Evolutionary conservation across 345 rosid species (phyloP), one percentile per base, ranked within the genome.

Genomic region (Passiflora organensis): DNA sequence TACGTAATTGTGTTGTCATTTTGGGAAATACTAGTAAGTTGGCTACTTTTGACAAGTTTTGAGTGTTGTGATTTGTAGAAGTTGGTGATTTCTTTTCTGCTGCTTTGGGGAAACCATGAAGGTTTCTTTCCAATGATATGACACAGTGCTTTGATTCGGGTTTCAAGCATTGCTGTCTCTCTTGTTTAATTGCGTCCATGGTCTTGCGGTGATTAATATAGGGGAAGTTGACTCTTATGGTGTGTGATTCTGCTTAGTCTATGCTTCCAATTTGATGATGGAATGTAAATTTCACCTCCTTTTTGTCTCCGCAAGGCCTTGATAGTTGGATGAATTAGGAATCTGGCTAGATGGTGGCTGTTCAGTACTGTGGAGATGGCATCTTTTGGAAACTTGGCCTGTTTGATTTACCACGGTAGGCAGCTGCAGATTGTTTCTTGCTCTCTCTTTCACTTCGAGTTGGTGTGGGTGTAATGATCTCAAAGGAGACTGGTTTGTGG

Each of bases 401-500:
- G n/a, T n/a, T n/a, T n/a, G n/a, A n/a, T n/a, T n/a, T n/a, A n/a
- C n/a, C n/a, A n/a, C n/a, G n/a, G n/a, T n/a, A n/a, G n/a, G n/a
- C n/a, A n/a, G n/a, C n/a, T n/a, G n/a, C 49, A 21, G 22, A 55
- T 50, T 58, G 49, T 16, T 38, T 44, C 56, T 18, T 23, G 42
- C 69, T 50, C 42, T 38, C 63, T 20, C 34, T 46, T 37, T 49
- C 63, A 23, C 39, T 43, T 55, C 60, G 70, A 45, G 62, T 42
- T 56, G 49, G 32, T 43, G 32, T 58, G 61, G 66, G 63, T 70
- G 51, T 43, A 32, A 38, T 22, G 53, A 43, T 68, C 74, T 73
- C 78, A 51, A 68, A 60, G 65, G 57, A 60, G 71, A 68, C 68
- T 62, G 60, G 32, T 21, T 48, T 20, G 62, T 53, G 66, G 53